Evolutionary conservation across 2,329 filamentous ascomycete genomes (phyloP).

Genomic region (Trichophyton rubrum): DNA sequence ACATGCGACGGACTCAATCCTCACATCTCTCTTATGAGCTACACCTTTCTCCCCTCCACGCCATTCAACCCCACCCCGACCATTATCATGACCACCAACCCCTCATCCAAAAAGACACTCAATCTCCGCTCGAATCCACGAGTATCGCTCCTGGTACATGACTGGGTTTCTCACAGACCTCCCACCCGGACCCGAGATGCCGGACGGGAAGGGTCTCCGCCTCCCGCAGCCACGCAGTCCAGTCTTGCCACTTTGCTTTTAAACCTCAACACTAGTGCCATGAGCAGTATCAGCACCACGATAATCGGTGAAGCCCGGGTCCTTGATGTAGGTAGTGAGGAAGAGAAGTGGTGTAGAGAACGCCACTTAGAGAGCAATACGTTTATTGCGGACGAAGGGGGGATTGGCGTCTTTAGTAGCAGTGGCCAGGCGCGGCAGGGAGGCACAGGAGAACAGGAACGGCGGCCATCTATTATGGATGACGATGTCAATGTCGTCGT

Average conservation of each 20-base stretch:
- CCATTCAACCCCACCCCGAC: slow-evolving; percentile 59
- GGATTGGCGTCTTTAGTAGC: slow-evolving; percentile 32
- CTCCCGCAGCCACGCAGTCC: slow-evolving; percentile 50
- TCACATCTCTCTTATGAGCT: slow-evolving; percentile 96
- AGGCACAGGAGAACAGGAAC: slow-evolving; percentile 20
- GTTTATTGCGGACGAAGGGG: slow-evolving; percentile 46
- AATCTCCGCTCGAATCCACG: slow-evolving; percentile 76
- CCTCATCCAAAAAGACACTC: slow-evolving; percentile 55
- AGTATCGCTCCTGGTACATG: slow-evolving; percentile 90
- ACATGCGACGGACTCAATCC: slow-evolving; percentile 74
- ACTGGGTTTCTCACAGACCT: slow-evolving; percentile 91
- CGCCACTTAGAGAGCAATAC: slow-evolving; percentile 87
- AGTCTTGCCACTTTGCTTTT: slow-evolving; percentile 72
- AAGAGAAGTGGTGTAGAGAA: slow-evolving; percentile 73
- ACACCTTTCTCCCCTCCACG: slow-evolving; percentile 82
- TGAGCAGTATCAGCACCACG: slow-evolving; percentile 81
- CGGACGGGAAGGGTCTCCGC: slow-evolving; percentile 49
- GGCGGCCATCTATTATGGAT: slow-evolving; percentile 45
- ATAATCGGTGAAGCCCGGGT: slow-evolving; percentile 80
- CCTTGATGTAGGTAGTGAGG: slow-evolving; percentile 58
- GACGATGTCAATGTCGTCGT: slow-evolving; percentile 79
- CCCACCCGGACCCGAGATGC: slow-evolving; percentile 51
- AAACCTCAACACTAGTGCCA: slow-evolving; percentile 78
- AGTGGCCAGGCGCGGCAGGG: slow-evolving; percentile 11
- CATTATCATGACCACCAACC: slow-evolving; percentile 86